Conservation (phyloP, 352 stramenopile genomes). For the Globisporangium megalacanthum region DNA sequence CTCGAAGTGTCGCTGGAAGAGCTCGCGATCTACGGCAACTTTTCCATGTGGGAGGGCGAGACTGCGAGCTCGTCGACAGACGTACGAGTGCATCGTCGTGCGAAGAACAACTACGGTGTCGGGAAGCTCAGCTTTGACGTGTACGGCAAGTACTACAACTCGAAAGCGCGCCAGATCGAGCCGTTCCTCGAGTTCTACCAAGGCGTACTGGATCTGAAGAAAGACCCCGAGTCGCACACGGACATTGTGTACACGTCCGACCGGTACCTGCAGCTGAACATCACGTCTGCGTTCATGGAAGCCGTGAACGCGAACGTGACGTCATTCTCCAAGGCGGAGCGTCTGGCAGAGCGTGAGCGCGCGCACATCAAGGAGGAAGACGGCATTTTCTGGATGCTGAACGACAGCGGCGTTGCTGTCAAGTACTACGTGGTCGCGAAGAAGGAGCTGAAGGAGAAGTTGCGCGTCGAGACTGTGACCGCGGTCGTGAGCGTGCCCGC, state of each 20-base stretch:
- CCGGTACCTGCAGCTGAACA: slow-evolving; percentile 81
- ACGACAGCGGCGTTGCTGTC: slow-evolving; percentile 72
- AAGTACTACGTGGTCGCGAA: slow-evolving; percentile 79
- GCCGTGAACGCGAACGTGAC: slow-evolving; percentile 60
- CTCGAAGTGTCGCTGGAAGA: slow-evolving; percentile 81
- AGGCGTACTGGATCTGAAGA: slow-evolving; percentile 68
- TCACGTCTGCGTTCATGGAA: slow-evolving; percentile 83
- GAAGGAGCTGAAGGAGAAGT: slow-evolving; percentile 47
- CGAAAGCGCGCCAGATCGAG: slow-evolving; percentile 61
- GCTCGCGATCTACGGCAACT: slow-evolving; percentile 65
- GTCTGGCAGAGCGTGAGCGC: slow-evolving; percentile 35
- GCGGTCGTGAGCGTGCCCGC: slow-evolving; percentile 45
- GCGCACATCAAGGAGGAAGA: slow-evolving; percentile 79
- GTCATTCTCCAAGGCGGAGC: slow-evolving; percentile 62
- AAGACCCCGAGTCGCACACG: slow-evolving; percentile 57
- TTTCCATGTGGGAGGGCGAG: slow-evolving; percentile 62
- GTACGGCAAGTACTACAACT: slow-evolving; percentile 89
- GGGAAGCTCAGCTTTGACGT: slow-evolving; percentile 74
- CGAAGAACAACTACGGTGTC: slow-evolving; percentile 64
- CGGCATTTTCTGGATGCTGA: slow-evolving; percentile 82
- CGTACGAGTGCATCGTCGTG: slow-evolving; percentile 31
- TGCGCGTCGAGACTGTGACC: slow-evolving; percentile 49
- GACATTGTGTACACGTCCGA: slow-evolving; percentile 77
- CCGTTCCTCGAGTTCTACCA: slow-evolving; percentile 87
- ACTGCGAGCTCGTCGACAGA: slow-evolving; percentile 23